phyloP scores from a whole-genome alignment of 2,329 filamentous ascomycete genomes.

The Fusarium chuoi region DNA sequence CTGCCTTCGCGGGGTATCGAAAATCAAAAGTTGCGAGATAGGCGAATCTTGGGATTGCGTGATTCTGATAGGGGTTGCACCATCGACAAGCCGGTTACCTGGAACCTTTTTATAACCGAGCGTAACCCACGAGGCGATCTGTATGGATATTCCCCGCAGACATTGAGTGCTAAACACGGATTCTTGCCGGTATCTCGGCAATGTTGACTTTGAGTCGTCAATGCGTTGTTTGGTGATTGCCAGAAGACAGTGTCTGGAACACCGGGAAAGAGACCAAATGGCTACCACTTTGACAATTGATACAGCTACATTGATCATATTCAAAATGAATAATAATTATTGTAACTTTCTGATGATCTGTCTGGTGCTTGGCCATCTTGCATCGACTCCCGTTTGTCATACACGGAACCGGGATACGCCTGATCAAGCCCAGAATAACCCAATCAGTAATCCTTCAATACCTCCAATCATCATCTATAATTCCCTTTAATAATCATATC shows the following conservation, averaged over 20 bases:
- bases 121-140: neutral
- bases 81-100: conserved; percentile 28
- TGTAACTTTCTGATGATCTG: fast-evolving
- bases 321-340: fast-evolving
- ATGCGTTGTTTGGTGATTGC: neutral
- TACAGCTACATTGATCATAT: fast-evolving
- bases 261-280: fast-evolving
- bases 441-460: neutral
- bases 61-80: conserved; percentile 39
- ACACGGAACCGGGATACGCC: neutral
- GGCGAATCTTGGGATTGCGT: conserved; percentile 32
- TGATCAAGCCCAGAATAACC: neutral
- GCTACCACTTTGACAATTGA: fast-evolving
- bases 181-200: neutral
- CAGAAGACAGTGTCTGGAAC: neutral
- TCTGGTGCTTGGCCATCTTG: neutral
- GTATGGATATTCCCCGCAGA: conserved; percentile 2
- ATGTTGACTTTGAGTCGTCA: neutral
- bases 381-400: neutral
- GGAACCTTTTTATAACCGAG: conserved; percentile 2
- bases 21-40: neutral
- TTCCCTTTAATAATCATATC: neutral
- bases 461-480: neutral
- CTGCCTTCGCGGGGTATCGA: neutral
- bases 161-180: neutral